Conservation (phyloP, 805 yeast species). For the Cyberlindnera subsufficiens region DNA sequence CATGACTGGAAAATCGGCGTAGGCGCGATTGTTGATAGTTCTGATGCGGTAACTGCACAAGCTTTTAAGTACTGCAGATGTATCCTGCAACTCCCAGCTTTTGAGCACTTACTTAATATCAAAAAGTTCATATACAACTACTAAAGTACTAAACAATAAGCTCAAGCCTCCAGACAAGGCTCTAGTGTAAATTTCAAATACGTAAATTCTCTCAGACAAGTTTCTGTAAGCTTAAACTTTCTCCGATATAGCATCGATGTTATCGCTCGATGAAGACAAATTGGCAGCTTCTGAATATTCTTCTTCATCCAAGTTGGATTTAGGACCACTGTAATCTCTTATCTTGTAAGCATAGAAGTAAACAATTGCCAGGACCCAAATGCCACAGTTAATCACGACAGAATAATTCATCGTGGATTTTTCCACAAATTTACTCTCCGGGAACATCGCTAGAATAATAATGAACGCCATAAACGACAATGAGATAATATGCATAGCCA, state of each 20-base stretch:
- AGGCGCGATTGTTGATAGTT: too few relatives aligned
- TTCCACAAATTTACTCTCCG: constrained; percentile 31
- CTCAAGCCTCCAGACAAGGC: too few relatives aligned
- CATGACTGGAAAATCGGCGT: too few relatives aligned
- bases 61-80: too few relatives aligned
- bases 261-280: background rate
- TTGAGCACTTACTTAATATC: too few relatives aligned
- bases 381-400: constrained; percentile 56
- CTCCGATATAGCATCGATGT: background rate
- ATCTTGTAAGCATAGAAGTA: constrained; percentile 50
- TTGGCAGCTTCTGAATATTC: constrained; percentile 27
- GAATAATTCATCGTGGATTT: constrained; percentile 65
- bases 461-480: constrained; percentile 44
- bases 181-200: too few relatives aligned
- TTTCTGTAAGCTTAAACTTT: constrained; percentile 22
- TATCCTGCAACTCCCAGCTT: too few relatives aligned
- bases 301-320: constrained; percentile 25
- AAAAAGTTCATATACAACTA: too few relatives aligned
- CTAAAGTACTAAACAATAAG: too few relatives aligned
- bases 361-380: constrained; percentile 48
- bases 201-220: too few relatives aligned
- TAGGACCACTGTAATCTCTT: constrained; percentile 55
- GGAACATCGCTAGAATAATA: constrained; percentile 58
- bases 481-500: constrained; percentile 40
- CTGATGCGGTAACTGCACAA: too few relatives aligned